Percentiles rank a stretch among this genome's conserved stretches.
Conservation (phyloP, 129 eudicot species). For the Cynara cardunculus region DNA sequence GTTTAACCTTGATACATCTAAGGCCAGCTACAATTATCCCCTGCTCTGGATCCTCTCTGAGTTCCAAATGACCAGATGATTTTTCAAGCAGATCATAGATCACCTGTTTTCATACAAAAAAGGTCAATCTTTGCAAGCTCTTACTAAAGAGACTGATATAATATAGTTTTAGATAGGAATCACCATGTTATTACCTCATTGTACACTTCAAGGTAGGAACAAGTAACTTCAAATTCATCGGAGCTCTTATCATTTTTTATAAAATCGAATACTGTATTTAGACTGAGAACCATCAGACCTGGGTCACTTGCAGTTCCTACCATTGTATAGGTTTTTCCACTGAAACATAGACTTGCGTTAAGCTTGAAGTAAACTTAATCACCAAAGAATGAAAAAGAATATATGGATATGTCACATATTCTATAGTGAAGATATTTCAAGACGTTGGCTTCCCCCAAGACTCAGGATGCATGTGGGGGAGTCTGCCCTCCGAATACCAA, state of each 20-base stretch:
- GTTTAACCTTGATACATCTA: constrained; percentile 72
- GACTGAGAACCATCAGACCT: constrained; percentile 94
- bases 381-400: constrained; percentile 1
- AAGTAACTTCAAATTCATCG: constrained; percentile 73
- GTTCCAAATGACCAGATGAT: constrained; percentile 93
- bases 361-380: constrained; percentile 5
- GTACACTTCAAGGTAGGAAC: constrained; percentile 96
- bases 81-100: constrained; percentile 95
- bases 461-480: not conserved
- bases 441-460: not conserved
- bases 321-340: constrained; percentile 97
- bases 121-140: not conserved
- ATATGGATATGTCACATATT: not conserved
- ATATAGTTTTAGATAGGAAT: not conserved
- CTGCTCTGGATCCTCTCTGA: constrained; percentile 92
- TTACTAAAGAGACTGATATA: not conserved
- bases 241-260: constrained; percentile 57
- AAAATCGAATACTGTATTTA: constrained; percentile 68
- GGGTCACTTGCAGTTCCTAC: constrained; percentile 88
- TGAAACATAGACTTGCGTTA: constrained; percentile 32
- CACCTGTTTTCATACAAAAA: constrained; percentile 54
- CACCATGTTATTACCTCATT: constrained; percentile 59
- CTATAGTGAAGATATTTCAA: not conserved
- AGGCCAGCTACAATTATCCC: constrained; percentile 89
- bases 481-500: not conserved